Evolutionary conservation across 139 green algal species (phyloP), one percentile per base, ranked within the genome.

Genomic region (Protoeuglena noctilucae): DNA sequence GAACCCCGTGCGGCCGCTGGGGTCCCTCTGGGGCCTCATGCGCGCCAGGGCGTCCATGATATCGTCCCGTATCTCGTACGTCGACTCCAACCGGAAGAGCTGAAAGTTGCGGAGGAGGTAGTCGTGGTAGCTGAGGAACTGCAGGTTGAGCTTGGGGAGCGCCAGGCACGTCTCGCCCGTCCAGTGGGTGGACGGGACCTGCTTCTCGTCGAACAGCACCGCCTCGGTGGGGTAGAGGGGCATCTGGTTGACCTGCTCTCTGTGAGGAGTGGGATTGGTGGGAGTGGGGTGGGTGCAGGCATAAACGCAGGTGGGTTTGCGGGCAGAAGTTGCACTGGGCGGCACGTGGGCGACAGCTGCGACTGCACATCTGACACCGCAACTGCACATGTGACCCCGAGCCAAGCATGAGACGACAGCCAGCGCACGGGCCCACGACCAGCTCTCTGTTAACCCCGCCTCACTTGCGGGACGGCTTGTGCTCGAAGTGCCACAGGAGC

Each of bases 41-140:
- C 87, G 74, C 40, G 64, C 55, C 28, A 94, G 56, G 34, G 76
- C 86, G 53, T 96, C 86, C 7, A 66, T 65, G 17, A 97, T 61
- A 61, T 98, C 89, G 57, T 96, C 89, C 7, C 89, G 66, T 30
- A 98, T 88, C 70, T 96, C 91, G 57, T 96, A 94, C 16, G 92
- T 88, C 3, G 91, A 89, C 69, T 97, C 87, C 60, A 96, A 67
- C 40, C 84, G 76, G 67, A 94, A 96, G 24, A 98, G 79, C 68
- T 94, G 76, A 70, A 97, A 97, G 71, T 94, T 94, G 62, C 91
- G 73, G 52, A 96, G 74, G 51, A 98, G 74, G 76, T 98, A 98
- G 74, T 98, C 91, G 34, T 82, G 55, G 12, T 81, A 62, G 1
- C 84, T 94, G 18, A 98, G 77, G 69, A 97, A 98, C 77, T 98